Evolutionary conservation across 2,329 filamentous ascomycete species (phyloP).

Genomic region (Penicillium sp.): DNA sequence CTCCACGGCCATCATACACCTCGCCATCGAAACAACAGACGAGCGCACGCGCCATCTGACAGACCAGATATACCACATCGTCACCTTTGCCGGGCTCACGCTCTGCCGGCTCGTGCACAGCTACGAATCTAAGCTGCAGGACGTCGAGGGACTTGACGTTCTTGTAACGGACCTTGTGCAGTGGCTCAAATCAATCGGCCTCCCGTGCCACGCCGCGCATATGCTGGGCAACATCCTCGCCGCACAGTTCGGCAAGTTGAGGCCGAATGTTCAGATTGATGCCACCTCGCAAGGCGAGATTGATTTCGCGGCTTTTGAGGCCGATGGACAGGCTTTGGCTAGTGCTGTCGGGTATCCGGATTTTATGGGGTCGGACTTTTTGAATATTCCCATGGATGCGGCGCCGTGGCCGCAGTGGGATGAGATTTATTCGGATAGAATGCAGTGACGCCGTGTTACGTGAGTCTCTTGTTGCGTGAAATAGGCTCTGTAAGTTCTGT

Average conservation of each 20-base stretch:
- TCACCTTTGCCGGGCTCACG: constrained; percentile 38
- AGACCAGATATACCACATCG: constrained; percentile 48
- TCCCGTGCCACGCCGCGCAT: constrained; percentile 41
- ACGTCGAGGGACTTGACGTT: constrained; percentile 31
- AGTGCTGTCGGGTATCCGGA: neutral
- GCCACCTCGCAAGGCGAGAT: neutral
- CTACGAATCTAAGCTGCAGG: constrained; percentile 33
- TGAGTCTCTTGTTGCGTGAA: no score
- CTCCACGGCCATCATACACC: constrained; percentile 36
- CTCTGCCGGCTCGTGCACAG: constrained; percentile 29
- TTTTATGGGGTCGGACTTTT: constrained; percentile 8
- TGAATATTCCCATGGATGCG: constrained; percentile 8
- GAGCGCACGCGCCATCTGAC: constrained; percentile 43
- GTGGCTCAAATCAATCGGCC: constrained; percentile 41
- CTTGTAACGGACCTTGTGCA: constrained; percentile 32
- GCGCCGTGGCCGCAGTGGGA: no score
- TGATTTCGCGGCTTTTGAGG: neutral
- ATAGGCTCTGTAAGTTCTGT: no score
- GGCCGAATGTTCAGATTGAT: neutral
- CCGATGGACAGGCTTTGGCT: neutral
- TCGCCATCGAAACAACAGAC: constrained; percentile 43
- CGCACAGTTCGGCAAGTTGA: constrained; percentile 8
- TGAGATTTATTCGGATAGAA: no score
- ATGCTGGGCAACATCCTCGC: constrained; percentile 38
- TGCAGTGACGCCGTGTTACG: no score